Base-by-base conservation (phyloP, 23 red algal genomes). In the Agarophyton chilense region DNA sequence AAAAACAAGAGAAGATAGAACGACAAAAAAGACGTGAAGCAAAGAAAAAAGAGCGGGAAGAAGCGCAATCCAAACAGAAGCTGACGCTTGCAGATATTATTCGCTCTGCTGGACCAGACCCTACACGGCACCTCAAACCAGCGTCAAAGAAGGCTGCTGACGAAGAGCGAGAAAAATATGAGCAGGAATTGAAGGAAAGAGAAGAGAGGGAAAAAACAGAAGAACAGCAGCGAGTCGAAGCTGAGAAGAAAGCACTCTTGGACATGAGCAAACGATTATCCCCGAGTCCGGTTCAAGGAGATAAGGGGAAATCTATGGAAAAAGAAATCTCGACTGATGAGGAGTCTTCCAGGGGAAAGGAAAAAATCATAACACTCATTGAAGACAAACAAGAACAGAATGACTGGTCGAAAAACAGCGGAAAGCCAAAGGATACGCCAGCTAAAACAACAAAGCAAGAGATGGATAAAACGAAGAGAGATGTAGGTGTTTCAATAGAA, bases 71-170 rank as follows among this genome's bases (percentile, higher is more conserved):
- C 28, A 81, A 92, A 62, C 83, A 82, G 89, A 77, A 77, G 21
- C 39, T 92, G 5, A 92, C 89, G 40, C 61, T 92, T 25, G 89
- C 89, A 12, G 89, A 92, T 45, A 92, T 92, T 75, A 92, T 92
- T 74, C 51, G 77, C 36, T 36, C 44, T 21, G 89, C 89, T 26
- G 89, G 89, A 21, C 89, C 89, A 33, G 61, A 81, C 40, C 89
- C 89, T 53, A 77, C 61, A 44, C 42, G 79, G 19, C 89, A 60
- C 31, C 89, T 92, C 47, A 79, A 91, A 53, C 55, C 78, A 19
- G 53, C 53, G 26, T 44, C 51, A 39, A 56, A 60, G 49, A 82
- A 82, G 24, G 51, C 78, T 12, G 78, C 78, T 19, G 78, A 82
- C 28, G 38, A 60, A 40, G 78, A 82, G 34, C 78, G 39, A 61